phyloP scores from a whole-genome alignment of 2,329 filamentous ascomycete species.

The Colletotrichum lupini region DNA sequence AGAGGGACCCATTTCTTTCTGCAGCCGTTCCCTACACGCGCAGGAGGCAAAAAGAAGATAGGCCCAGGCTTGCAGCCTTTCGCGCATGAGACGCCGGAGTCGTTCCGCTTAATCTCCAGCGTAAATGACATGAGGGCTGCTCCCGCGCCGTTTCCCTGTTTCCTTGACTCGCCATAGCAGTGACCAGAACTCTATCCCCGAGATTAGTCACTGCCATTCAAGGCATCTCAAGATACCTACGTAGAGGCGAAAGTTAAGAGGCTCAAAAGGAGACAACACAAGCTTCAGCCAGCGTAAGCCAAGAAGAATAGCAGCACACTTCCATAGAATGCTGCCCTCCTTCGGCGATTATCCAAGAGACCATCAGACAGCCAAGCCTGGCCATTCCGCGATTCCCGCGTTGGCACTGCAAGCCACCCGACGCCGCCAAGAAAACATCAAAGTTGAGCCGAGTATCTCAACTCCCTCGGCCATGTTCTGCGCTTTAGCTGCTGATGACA shows the following conservation, averaged over 20 bases:
- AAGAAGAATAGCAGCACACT: not conserved
- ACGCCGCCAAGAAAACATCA: constrained; percentile 23
- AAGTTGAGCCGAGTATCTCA: not conserved
- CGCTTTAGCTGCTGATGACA: not conserved
- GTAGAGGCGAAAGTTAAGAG: not conserved
- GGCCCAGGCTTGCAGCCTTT: not conserved
- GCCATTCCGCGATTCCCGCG: constrained; percentile 12
- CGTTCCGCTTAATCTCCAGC: not conserved
- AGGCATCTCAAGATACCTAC: not conserved
- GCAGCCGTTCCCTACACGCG: not conserved
- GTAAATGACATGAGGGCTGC: not conserved
- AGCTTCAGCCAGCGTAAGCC: constrained; percentile 1
- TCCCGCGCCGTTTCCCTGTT: not conserved
- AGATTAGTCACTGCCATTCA: not conserved
- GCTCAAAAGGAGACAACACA: not conserved
- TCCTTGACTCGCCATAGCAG: not conserved
- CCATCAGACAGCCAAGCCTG: constrained; percentile 12
- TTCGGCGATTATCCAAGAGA: not conserved
- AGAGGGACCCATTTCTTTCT: constrained; percentile 5
- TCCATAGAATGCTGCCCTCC: not conserved
- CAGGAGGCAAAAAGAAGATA: not conserved
- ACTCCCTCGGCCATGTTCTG: not conserved
- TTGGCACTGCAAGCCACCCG: constrained; percentile 34
- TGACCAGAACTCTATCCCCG: not conserved
- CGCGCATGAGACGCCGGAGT: not conserved